Percentiles rank a stretch among this genome's conserved stretches.
Evolutionary conservation across 2,329 filamentous ascomycete species (phyloP).

Genomic region (Chaetomiaceae sp.): DNA sequence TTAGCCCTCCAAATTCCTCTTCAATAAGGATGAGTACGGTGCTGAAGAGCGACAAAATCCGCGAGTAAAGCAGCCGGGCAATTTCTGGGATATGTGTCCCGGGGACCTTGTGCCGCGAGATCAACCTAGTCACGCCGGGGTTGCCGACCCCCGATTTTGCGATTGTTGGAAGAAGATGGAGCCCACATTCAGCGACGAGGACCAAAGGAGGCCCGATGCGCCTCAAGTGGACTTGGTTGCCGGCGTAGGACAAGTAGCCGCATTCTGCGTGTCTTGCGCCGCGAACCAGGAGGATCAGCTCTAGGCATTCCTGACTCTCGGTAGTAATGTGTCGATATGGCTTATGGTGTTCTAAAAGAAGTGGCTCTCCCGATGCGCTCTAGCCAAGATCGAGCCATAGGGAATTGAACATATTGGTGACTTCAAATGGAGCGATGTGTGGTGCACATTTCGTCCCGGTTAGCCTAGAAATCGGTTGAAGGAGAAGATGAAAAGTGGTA

Average conservation of each 20-base stretch:
- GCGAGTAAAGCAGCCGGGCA: not conserved
- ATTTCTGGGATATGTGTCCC: not conserved
- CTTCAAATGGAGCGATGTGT: not conserved
- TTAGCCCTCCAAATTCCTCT: not conserved
- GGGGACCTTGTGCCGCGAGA: not conserved
- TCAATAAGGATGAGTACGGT: not conserved
- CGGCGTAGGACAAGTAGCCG: not conserved
- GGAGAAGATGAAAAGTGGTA: too few relatives aligned
- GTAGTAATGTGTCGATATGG: not conserved
- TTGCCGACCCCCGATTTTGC: not conserved
- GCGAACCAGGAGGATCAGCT: constrained; percentile 1
- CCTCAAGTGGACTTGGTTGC: not conserved
- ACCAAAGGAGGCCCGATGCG: not conserved
- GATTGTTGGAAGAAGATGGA: not conserved
- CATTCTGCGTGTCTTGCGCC: not conserved
- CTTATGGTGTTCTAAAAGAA: not conserved
- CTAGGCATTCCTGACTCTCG: not conserved
- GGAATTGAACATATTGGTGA: not conserved
- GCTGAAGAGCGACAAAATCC: not conserved
- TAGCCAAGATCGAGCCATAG: constrained; percentile 1
- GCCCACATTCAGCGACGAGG: not conserved
- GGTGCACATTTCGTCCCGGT: too few relatives aligned
- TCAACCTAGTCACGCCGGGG: not conserved
- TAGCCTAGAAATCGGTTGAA: too few relatives aligned
- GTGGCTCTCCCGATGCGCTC: not conserved